phyloP scores from a whole-genome alignment of 345 rosid species.

The Acer campestre region DNA sequence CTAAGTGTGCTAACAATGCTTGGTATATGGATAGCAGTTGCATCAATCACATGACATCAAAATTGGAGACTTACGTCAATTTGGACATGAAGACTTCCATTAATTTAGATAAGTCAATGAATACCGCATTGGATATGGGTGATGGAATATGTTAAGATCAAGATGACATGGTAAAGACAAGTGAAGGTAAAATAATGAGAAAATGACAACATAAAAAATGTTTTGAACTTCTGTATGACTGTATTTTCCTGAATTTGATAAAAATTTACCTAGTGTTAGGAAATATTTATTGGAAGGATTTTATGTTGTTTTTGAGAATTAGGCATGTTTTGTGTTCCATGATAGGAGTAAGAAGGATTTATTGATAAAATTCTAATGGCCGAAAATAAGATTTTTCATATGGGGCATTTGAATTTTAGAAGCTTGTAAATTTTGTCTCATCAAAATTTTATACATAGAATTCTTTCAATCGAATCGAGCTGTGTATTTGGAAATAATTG shows the following conservation, averaged over 20 bases:
- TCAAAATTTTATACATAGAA: background rate
- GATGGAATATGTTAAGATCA: background rate
- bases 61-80: background rate
- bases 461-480: background rate
- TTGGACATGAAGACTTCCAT: background rate
- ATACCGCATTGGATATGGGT: background rate
- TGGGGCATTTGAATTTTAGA: background rate
- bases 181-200: background rate
- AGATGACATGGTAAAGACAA: background rate
- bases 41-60: no score
- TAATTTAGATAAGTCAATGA: background rate
- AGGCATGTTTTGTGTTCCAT: background rate
- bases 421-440: background rate
- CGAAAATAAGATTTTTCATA: background rate
- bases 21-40: no score
- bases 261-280: background rate
- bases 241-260: background rate
- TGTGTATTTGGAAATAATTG: background rate
- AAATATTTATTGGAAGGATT: background rate
- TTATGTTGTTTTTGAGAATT: constrained; percentile 1
- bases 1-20: no score
- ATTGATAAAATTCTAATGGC: background rate
- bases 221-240: background rate
- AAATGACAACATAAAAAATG: background rate
- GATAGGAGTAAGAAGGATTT: background rate